Evolutionary conservation across 352 stramenopile species (phyloP), one percentile per base, ranked within the genome.

Genomic region (Ophiocytium majus): DNA sequence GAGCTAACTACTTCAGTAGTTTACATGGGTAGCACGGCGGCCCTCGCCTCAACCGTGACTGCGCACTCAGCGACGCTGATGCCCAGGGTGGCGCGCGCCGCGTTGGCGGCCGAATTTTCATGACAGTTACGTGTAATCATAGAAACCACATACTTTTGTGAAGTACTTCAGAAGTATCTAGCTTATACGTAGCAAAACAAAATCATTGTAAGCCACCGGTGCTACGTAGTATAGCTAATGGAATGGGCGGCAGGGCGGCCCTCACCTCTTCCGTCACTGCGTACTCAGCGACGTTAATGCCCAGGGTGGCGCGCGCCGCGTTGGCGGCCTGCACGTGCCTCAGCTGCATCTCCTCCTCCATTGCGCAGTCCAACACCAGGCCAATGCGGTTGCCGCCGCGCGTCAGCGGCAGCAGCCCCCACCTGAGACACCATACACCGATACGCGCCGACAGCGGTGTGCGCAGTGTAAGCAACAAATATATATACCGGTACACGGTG

Each of bases 321-420:
- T 90, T 83, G 23, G 80, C 83, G n/a, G 81, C 80, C 83, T 90
- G 87, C 34, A 90, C 33, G 74, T 90, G 87, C 63, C 86, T 66
- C 32, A 89, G 63, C 37, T 31, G 32, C 43, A 90, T 76, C n/a
- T 90, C 86, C 32, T 88, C 78, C 31, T 90, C 87, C n/a, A 90
- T 90, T 14, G 32, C 82, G 37, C 50, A 82, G 75, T 90, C 87
- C 57, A 90, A 63, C 19, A 90, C 50, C 43, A 90, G n/a, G 5
- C 87, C 87, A 50, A 90, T 90, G 5, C 79, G 43, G 74, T 90
- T 63, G 31, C 86, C 82, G 10, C 83, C 71, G 31, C 87, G 80
- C n/a, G 50, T 81, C 0, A 89, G 34, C n/a, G 86, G 86, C 0
- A 89, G 35, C 76, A 89, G 36, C 10, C 66, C 80, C 76, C 82